Conservation (phyloP, 1,284 basidiomycete genomes). For the Lentinus polychrous region DNA sequence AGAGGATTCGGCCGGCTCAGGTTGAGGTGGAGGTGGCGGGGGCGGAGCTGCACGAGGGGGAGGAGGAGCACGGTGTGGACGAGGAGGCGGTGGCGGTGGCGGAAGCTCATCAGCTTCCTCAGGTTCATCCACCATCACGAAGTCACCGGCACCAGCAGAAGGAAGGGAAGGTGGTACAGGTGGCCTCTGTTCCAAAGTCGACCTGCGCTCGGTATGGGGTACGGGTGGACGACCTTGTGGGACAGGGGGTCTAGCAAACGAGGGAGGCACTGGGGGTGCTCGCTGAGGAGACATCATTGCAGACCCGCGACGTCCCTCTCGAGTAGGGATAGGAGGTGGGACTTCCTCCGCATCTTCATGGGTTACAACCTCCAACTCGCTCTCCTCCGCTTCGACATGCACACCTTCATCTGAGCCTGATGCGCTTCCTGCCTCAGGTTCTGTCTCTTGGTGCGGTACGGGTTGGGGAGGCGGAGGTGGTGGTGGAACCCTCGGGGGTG, state of each 20-base stretch:
- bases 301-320: constrained; percentile 23
- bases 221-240: constrained; percentile 22
- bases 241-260: constrained; percentile 29
- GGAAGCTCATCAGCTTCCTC: constrained; percentile 13
- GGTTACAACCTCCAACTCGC: constrained; percentile 57
- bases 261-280: constrained; percentile 7
- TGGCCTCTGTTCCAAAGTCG: constrained; percentile 8
- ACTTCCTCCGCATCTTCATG: constrained; percentile 45
- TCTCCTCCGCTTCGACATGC: constrained; percentile 58
- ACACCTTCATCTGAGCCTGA: constrained; percentile 46
- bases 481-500: constrained; percentile 18
- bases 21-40: constrained; percentile 32
- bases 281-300: constrained; percentile 4
- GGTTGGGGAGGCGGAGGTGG: not conserved
- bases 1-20: constrained; percentile 27
- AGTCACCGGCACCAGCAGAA: constrained; percentile 16
- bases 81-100: constrained; percentile 26
- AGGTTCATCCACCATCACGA: constrained; percentile 21
- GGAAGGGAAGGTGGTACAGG: constrained; percentile 11
- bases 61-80: constrained; percentile 21
- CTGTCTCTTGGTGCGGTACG: constrained; percentile 24
- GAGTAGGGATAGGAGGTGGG: constrained; percentile 37
- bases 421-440: constrained; percentile 38
- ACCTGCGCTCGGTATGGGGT: constrained; percentile 8
- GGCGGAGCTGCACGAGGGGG: constrained; percentile 34